Evolutionary conservation across 257 asterid species (phyloP), one percentile per base, ranked within the genome.

Genomic region (Rubia yunnanensis): DNA sequence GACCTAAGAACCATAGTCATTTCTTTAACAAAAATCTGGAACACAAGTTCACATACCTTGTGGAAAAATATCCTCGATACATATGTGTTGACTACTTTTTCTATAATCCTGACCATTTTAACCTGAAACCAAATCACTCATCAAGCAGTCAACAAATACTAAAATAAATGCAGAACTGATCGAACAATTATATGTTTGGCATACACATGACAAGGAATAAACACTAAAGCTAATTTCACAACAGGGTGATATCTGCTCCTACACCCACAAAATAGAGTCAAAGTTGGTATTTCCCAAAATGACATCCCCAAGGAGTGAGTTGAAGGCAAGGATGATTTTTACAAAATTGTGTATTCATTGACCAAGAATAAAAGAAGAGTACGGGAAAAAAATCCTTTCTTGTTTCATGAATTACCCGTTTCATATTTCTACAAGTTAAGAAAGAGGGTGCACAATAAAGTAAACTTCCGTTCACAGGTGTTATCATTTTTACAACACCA

Each of bases 51-150:
- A 11, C 67, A 10, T 59, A 80, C 84, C 84, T 76, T 80, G 71
- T 73, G 77, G 62, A 80, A 70, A 61, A 41, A 38, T 65, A 80
- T 70, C 55, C 75, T 64, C 5, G 82, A 71, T 56, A 80, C 72
- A 36, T 80, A 80, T 44, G 82, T 80, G 49, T 66, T 76, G 34
- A 53, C 55, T 35, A 73, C 78, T 73, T 76, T 73, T 64, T 80
- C 73, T 30, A 82, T 80, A 62, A 80, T 73, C 77, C 56, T 73
- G 70, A 80, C 84, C 82, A 70, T 71, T 61, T 80, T 73, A 7
- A 76, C 84, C 84, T 80, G 75, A 53, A 66, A 68, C 39, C 41
- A 10, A 57, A 49, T 35, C 13, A 60, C 24, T 49, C 56, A 55
- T 7, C 68, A 60, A 53, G 50, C 35, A 11, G 18, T 44, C 24